Evolutionary conservation across 345 rosid genomes (phyloP).

Genomic region (Hibiscus trionum): DNA sequence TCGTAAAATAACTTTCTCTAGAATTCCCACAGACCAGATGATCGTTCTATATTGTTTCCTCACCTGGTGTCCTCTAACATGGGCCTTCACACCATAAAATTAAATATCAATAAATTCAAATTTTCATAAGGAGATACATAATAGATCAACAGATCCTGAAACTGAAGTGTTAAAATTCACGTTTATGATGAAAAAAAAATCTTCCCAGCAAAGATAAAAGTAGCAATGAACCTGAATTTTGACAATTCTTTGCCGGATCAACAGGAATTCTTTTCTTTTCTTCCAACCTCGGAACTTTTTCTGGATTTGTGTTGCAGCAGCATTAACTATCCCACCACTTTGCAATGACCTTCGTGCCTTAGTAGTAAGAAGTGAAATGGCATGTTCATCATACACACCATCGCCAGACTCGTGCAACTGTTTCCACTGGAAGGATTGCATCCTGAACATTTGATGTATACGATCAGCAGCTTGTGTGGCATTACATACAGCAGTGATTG

Average conservation of each 20-base stretch:
- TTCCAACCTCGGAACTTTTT: conserved; percentile 90
- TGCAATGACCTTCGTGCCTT: conserved; percentile 37
- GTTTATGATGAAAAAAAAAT: not conserved
- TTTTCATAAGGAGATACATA: not conserved
- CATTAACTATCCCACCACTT: conserved; percentile 34
- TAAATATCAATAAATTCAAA: conserved; percentile 4
- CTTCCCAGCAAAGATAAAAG: not conserved
- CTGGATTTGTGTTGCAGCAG: conserved; percentile 84
- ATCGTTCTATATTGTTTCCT: conserved; percentile 65
- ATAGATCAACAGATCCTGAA: not conserved
- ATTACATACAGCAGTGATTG: conserved; percentile 78
- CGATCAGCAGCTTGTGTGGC: conserved; percentile 95
- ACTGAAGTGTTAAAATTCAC: not conserved
- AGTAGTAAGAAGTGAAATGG: conserved; percentile 44
- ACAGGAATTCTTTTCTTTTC: conserved; percentile 75
- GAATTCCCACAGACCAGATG: conserved; percentile 80
- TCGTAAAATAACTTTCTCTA: conserved; percentile 85
- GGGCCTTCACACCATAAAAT: conserved; percentile 49
- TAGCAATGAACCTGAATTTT: conserved; percentile 68
- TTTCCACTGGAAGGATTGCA: conserved; percentile 80
- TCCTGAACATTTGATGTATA: conserved; percentile 71
- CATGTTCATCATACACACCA: conserved; percentile 43
- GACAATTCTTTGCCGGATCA: conserved; percentile 74
- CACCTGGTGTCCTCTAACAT: conserved; percentile 85
- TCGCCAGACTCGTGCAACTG: conserved; percentile 42